A percentile compares a stretch with the other conserved stretches of the same genome.
Conservation (phyloP, 2,329 filamentous ascomycete genomes). For the Aspergillus quadrilineatus region DNA sequence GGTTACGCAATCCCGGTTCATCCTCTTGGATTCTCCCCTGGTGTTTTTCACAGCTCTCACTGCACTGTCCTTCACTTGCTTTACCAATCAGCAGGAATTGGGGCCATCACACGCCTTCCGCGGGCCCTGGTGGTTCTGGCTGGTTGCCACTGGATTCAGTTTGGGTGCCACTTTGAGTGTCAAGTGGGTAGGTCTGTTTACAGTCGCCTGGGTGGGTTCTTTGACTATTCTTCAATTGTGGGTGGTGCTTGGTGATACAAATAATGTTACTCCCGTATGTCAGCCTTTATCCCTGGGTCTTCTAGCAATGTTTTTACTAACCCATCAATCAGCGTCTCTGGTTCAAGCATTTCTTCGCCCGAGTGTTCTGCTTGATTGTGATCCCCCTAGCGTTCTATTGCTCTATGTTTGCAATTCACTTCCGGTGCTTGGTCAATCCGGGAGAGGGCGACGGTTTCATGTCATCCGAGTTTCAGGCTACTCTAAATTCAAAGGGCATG, state of each 20-base stretch:
- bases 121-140: constrained; percentile 97
- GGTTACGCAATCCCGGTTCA: constrained; percentile 89
- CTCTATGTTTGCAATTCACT: constrained; percentile 96
- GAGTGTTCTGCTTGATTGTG: constrained; percentile 85
- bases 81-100: constrained; percentile 94
- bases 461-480: constrained; percentile 98
- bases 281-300: neutral
- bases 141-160: constrained; percentile 78
- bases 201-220: constrained; percentile 93
- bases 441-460: constrained; percentile 98
- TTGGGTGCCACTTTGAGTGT: constrained; percentile 90
- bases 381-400: constrained; percentile 90
- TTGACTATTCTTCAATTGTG: constrained; percentile 91
- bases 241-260: constrained; percentile 87
- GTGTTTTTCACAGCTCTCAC: constrained; percentile 92
- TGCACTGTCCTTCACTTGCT: constrained; percentile 83
- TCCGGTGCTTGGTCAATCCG: constrained; percentile 86
- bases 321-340: constrained; percentile 62
- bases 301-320: constrained; percentile 22
- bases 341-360: constrained; percentile 91
- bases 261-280: constrained; percentile 74
- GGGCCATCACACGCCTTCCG: constrained; percentile 85
- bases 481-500: constrained; percentile 95
- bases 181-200: constrained; percentile 99
- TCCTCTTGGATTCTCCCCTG: constrained; percentile 92